Conservation (phyloP, 2,329 filamentous ascomycete species). For the Venturia carpophila region DNA sequence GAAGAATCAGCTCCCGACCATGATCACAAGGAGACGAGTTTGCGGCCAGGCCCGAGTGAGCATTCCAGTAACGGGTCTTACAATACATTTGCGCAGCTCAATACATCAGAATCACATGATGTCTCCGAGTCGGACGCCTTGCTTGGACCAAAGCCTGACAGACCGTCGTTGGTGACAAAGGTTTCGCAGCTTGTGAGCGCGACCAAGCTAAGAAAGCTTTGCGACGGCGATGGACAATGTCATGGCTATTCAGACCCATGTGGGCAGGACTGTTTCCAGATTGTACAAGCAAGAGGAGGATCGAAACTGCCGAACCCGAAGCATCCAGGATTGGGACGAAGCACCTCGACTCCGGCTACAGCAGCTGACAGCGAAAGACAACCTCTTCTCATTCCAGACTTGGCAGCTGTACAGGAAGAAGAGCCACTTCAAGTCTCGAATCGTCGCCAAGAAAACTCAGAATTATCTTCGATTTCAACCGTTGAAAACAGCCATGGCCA, state of each 20-base stretch:
- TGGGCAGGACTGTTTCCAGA: conserved; percentile 53
- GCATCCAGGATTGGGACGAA: conserved; percentile 11
- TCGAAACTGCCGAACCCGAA: neutral
- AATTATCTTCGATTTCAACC: conserved; percentile 22
- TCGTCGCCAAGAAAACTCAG: conserved; percentile 21
- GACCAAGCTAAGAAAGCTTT: conserved; percentile 39
- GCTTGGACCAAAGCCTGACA: neutral
- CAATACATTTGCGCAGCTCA: neutral
- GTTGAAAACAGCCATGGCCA: conserved; percentile 21
- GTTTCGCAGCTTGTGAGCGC: conserved; percentile 43
- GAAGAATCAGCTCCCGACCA: conserved; percentile 31
- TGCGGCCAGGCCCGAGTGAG: neutral
- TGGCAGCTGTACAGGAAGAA: conserved; percentile 14
- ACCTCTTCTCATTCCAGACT: neutral
- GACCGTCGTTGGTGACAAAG: conserved; percentile 36
- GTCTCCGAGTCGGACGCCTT: neutral
- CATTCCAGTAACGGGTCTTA: conserved; percentile 5
- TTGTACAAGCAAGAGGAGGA: conserved; percentile 24
- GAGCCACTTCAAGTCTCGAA: conserved; percentile 12
- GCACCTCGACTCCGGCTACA: neutral
- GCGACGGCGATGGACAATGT: conserved; percentile 52
- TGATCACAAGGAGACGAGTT: conserved; percentile 23
- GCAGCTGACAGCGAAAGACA: neutral
- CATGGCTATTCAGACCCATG: conserved; percentile 56
- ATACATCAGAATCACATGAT: neutral